Percentiles rank a stretch among this genome's conserved stretches.
phyloP scores from a whole-genome alignment of 2,329 filamentous ascomycete genomes.

The Fusarium sp. region DNA sequence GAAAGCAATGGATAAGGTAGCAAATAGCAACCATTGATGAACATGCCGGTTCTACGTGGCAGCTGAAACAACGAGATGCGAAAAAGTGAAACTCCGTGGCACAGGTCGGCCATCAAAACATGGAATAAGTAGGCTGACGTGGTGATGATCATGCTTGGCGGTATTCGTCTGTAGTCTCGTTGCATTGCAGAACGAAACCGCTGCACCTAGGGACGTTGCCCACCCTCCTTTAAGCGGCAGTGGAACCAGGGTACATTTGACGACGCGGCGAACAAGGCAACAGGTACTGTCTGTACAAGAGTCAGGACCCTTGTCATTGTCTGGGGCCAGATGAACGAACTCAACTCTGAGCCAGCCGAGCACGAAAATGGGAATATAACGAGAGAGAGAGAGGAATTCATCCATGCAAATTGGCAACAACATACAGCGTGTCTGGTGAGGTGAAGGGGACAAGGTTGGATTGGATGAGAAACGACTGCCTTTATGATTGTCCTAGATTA shows the following conservation, averaged over 20 bases:
- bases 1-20: conserved; percentile 17
- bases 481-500: neutral
- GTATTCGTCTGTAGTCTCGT: conserved; percentile 11
- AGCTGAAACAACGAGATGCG: conserved; percentile 14
- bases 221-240: conserved; percentile 35
- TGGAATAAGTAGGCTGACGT: conserved; percentile 6
- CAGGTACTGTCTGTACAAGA: conserved; percentile 23
- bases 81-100: conserved; percentile 2
- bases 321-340: conserved; percentile 41
- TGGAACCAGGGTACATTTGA: conserved; percentile 29
- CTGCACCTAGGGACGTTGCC: conserved; percentile 32
- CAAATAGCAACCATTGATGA: conserved; percentile 9
- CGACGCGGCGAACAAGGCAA: no score
- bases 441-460: neutral
- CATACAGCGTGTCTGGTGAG: conserved; percentile 1
- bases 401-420: conserved; percentile 12
- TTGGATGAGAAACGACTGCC: neutral
- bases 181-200: conserved; percentile 16
- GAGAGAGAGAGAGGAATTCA: conserved; percentile 11
- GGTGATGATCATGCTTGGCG: conserved; percentile 24
- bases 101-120: conserved; percentile 2
- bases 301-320: conserved; percentile 44
- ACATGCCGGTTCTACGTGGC: conserved; percentile 15
- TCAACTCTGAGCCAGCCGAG: conserved; percentile 43
- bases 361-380: conserved; percentile 29